These are phyloP conservation scores for Aspergillus conjunctus DNA, from an alignment of 495 filamentous ascomycete species.

Conservation along the genomic window DNA sequence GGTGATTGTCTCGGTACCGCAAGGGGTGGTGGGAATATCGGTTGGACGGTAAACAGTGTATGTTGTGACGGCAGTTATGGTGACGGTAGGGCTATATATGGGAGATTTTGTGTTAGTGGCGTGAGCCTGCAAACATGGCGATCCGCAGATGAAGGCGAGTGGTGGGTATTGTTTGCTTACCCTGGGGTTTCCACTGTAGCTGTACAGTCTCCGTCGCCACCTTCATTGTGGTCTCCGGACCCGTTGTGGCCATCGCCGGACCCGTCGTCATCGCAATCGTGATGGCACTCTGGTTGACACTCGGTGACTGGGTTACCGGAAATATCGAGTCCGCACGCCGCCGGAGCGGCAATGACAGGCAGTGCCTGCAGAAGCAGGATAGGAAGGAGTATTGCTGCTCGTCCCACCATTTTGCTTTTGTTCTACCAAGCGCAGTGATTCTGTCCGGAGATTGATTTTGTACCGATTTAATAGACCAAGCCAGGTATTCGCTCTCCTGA, in stretches of 20 bases:
- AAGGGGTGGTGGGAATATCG: background rate
- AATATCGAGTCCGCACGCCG: too few species aligned
- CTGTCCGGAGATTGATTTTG: too few species aligned
- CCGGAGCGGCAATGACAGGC: background rate
- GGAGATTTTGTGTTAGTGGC: background rate
- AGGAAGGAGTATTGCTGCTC: constrained; percentile 4
- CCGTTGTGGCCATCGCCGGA: background rate
- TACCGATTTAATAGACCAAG: too few species aligned
- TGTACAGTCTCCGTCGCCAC: background rate
- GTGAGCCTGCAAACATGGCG: too few species aligned
- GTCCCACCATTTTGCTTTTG: constrained; percentile 4
- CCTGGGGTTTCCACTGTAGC: background rate
- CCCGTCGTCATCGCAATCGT: background rate
- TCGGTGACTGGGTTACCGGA: background rate
- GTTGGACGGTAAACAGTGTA: constrained; percentile 5
- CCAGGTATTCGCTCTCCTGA: too few species aligned
- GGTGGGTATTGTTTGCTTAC: background rate
- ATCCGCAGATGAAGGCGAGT: too few species aligned
- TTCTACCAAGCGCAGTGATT: too few species aligned
- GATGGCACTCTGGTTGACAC: background rate
- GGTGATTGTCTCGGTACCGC: constrained; percentile 3
- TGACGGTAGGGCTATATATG: constrained; percentile 3
- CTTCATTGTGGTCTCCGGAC: background rate
- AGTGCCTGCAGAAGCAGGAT: constrained; percentile 8
- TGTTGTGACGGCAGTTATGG: constrained; percentile 10